phyloP scores from a whole-genome alignment of 116 monocot genomes.

The Phalaenopsis hybrid region DNA sequence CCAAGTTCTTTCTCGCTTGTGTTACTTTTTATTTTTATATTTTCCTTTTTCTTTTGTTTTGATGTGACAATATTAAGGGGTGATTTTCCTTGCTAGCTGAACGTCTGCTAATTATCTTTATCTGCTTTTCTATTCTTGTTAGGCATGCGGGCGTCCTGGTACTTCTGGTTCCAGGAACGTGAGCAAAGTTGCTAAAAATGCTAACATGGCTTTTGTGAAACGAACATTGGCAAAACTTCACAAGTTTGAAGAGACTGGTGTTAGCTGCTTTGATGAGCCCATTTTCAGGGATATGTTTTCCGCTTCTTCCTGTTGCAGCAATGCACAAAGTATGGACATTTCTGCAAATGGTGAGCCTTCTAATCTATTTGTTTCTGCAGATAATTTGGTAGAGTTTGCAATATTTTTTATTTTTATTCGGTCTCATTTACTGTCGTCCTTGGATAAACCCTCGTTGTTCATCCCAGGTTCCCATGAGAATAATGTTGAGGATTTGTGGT shows the following conservation, averaged over 20 bases:
- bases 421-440: not conserved
- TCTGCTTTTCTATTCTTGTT: not conserved
- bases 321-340: constrained; percentile 13
- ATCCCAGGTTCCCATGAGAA: not conserved
- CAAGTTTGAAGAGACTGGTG: constrained; percentile 40
- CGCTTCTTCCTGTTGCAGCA: constrained; percentile 21
- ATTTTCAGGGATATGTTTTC: constrained; percentile 36
- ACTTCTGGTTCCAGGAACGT: constrained; percentile 32
- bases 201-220: constrained; percentile 37
- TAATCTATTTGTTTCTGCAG: no score
- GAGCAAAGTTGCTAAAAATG: constrained; percentile 33
- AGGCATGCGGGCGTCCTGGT: constrained; percentile 33
- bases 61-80: not conserved
- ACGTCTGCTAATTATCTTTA: not conserved
- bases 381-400: no score
- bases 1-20: not conserved
- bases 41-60: not conserved
- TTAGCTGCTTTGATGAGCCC: constrained; percentile 41
- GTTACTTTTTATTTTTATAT: not conserved
- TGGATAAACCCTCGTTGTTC: not conserved
- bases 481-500: no score
- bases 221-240: constrained; percentile 32
- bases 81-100: not conserved
- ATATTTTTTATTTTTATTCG: not conserved
- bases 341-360: constrained; percentile 5